Base-by-base conservation (phyloP, 805 yeast genomes). In the Pichia rugopelliculosa region DNA sequence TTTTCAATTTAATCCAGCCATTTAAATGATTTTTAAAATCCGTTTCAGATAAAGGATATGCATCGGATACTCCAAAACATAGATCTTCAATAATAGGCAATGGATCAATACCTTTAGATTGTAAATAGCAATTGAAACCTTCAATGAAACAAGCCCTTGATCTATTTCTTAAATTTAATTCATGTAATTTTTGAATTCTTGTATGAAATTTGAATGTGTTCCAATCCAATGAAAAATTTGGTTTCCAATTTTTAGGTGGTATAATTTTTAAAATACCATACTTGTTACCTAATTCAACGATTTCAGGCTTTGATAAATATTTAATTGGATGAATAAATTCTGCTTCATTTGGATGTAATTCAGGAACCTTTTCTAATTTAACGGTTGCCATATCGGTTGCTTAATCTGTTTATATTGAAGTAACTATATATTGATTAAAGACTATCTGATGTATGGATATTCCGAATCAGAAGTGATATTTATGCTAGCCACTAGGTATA, bases 101-200 rank as follows among this genome's bases (percentile, higher is more conserved):
- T 9, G 47, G 45, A 10, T 41, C 33, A 23, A 17, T 47, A 6
- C 59, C 60, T 44, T 70, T 67, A 77, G 78, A 76, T 54, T 69
- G 69, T 53, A 75, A 60, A 56, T 69, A 84, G 49, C 86, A 75
- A 49, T 76, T 74, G 49, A 84, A 63, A 52, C 82, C 87, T 46
- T 75, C 79, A 40, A 68, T 67, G 64, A 84, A 85, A 54, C 79
- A 79, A 49, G 73, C 67, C 41, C 90, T 68, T 30, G 83, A 76
- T 52, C 95, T 68, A 48, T 82, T 81, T 8, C 74, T 60, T 17
- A 86, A 60, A 23, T 82, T 80, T 57, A 86, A 65, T 59, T 84
- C 87, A 55, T 77, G 75, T 46, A 86, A 58, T 41, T 72, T 75
- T 59, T 85, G 93, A n/a, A 81, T 59, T 46, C 95, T 64, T 9